Evolutionary conservation across 2,329 filamentous ascomycete genomes (phyloP), one percentile per base, ranked within the genome.

Genomic region (Fusarium chaquense): DNA sequence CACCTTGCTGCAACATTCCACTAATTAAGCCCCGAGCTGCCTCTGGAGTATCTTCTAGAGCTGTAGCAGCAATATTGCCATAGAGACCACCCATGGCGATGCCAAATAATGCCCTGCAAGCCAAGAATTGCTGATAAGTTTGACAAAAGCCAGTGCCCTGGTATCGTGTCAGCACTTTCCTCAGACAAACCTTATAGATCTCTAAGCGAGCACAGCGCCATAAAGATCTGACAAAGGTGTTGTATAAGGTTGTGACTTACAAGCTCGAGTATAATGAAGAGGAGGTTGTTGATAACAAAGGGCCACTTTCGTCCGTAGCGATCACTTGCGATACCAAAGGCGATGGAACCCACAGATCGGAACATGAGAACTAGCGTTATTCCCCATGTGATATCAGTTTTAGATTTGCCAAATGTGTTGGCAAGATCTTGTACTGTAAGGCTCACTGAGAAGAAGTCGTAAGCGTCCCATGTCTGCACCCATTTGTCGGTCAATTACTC

Each of bases 71-170:
- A 3, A 91, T 91, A 73, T 93, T 93, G 58, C 93, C 93, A 78
- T 94, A 90, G 3, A 94, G 71, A 70, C 92, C 93, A 40, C 93
- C 93, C 92, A 95, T 95, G 72, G 92, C 92, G 44, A 95, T 79
- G 46, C 92, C 93, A 75, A 94, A 95, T 5, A 95, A 81, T 43
- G 90, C 89, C 41, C 93, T 86, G 13, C 92, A 91, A 13, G 89
- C 91, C 24, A 96, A 82, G 75, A 95, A 95, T 70, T 92, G 87
- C 50, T 83, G 74, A 73, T 92, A 93, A 0, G 89, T 93, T 0
- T 83, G 78, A 67, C 86, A 87, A 76, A 92, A 93, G 60, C 91
- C 91, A 38, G 91, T 93, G 18, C 83, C 84, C 83, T 86, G 49
- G 26, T 5, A n/a, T 28, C 15, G 20, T 18, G 59, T 73, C 30